Evolutionary conservation across 768 basidiomycete species (phyloP).

Genomic region (Collybiopsis confluens): DNA sequence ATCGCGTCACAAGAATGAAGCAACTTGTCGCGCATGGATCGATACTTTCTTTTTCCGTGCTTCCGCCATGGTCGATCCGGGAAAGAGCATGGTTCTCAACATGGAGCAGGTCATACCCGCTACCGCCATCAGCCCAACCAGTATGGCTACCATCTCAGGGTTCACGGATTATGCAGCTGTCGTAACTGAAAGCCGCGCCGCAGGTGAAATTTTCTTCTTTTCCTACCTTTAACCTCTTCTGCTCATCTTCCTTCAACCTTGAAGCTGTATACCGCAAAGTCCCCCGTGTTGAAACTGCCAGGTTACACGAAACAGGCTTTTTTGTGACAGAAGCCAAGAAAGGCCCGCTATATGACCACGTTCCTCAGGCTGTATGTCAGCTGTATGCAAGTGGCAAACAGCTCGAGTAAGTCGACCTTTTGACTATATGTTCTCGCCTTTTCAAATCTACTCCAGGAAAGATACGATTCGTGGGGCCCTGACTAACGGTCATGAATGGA

Average conservation of each 20-base stretch:
- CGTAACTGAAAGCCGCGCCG: not conserved
- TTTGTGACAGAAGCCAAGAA: conserved; percentile 13
- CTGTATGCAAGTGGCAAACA: conserved; percentile 15
- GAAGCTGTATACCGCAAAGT: no score
- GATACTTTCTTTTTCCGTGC: conserved; percentile 10
- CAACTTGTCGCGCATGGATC: not conserved
- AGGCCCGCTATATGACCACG: conserved; percentile 15
- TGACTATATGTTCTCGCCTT: conserved; percentile 1
- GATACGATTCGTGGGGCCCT: conserved; percentile 20
- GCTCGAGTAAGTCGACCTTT: conserved; percentile 10
- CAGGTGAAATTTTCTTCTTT: conserved; percentile 8
- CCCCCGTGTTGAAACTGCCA: conserved; percentile 9
- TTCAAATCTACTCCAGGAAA: conserved; percentile 15
- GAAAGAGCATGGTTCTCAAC: not conserved
- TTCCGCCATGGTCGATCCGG: not conserved
- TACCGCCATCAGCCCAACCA: not conserved
- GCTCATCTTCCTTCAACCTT: no score
- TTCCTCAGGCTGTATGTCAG: no score
- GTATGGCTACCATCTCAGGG: not conserved
- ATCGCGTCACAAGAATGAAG: conserved; percentile 5
- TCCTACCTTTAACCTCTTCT: no score
- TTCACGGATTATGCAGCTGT: not conserved
- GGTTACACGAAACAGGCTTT: conserved; percentile 11
- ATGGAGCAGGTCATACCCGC: not conserved
- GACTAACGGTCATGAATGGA: conserved; percentile 20